A percentile compares a stretch with the other conserved stretches of the same genome.
Evolutionary conservation across 2,329 filamentous ascomycete species (phyloP).

Genomic region (Penicillium oxalicum): DNA sequence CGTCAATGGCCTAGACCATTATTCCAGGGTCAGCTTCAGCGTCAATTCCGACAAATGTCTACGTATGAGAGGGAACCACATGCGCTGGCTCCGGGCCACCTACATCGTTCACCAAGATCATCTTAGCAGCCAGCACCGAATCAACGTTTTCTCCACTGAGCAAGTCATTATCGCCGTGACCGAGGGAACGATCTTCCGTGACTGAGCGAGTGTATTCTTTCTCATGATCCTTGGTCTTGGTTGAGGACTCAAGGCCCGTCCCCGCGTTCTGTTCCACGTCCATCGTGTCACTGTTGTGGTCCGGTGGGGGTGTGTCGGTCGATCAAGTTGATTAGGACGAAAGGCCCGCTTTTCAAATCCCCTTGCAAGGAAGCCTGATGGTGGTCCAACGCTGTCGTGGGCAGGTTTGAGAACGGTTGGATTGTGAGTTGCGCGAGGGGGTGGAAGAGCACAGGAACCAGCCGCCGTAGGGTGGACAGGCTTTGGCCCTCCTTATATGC

Average conservation of each 20-base stretch:
- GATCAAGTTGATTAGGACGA: no score
- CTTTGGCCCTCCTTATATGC: no score
- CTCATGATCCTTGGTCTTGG: slow-evolving; percentile 3
- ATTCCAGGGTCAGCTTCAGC: background rate
- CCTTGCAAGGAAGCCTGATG: no score
- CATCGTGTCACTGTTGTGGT: slow-evolving; percentile 1
- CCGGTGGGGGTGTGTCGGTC: background rate
- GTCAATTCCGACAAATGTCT: no score
- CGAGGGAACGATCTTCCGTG: slow-evolving; percentile 10
- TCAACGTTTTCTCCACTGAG: slow-evolving; percentile 26
- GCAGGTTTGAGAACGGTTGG: no score
- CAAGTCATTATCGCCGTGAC: slow-evolving; percentile 15
- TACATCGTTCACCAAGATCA: slow-evolving; percentile 33
- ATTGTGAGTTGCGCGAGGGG: no score
- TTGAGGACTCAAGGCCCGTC: background rate
- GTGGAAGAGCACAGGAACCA: no score
- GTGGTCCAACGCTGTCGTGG: no score
- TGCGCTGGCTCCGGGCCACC: background rate
- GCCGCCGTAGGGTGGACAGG: no score
- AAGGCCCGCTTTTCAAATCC: no score
- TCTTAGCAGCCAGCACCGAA: slow-evolving; percentile 36
- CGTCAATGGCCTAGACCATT: slow-evolving; percentile 39
- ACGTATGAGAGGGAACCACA: no score
- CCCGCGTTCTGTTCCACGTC: slow-evolving; percentile 8
- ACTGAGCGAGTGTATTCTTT: slow-evolving; percentile 3